Conservation (phyloP, 2,329 filamentous ascomycete genomes). For the Venturia oleaginea region DNA sequence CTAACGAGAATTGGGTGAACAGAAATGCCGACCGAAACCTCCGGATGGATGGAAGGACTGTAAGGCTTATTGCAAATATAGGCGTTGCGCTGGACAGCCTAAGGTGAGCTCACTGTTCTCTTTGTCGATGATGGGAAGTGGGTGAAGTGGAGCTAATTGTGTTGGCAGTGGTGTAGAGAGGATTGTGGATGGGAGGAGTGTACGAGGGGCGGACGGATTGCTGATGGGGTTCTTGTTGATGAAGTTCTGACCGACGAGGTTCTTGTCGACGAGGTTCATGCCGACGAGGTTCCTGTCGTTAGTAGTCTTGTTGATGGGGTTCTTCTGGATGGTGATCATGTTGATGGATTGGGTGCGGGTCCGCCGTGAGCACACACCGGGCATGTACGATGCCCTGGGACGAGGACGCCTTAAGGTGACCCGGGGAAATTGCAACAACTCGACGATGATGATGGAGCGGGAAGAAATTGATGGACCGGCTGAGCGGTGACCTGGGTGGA, state of each 20-base stretch:
- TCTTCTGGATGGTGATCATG: too few relatives aligned
- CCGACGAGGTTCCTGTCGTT: too few relatives aligned
- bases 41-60: neutral
- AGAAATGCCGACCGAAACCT: neutral
- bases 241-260: too few relatives aligned
- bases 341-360: neutral
- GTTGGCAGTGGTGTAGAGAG: neutral
- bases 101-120: neutral
- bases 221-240: neutral
- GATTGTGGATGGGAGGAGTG: conserved; percentile 2
- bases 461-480: neutral
- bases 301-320: too few relatives aligned
- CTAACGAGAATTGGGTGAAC: neutral
- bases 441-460: too few relatives aligned
- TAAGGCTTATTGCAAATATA: neutral
- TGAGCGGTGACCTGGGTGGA: neutral
- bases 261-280: too few relatives aligned
- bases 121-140: neutral
- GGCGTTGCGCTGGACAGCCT: neutral
- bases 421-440: too few relatives aligned
- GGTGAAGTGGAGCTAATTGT: neutral
- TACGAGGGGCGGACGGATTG: neutral
- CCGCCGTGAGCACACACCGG: too few relatives aligned
- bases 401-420: too few relatives aligned
- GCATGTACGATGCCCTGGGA: too few relatives aligned